Evolutionary conservation across 2,329 filamentous ascomycete species (phyloP).

Genomic region (Graphium sp.): DNA sequence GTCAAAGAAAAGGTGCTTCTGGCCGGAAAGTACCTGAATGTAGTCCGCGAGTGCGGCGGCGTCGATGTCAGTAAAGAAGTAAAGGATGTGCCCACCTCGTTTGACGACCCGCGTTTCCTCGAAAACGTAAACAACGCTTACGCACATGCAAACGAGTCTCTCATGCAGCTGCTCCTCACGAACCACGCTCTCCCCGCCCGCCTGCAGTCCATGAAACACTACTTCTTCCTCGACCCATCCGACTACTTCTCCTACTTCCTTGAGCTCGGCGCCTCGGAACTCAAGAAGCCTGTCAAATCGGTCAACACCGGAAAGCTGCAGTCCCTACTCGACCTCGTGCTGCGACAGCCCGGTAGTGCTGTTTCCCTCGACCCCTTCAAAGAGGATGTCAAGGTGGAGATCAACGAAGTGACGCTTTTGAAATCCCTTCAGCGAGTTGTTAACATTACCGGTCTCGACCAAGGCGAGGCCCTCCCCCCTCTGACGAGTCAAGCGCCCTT

Average conservation of each 20-base stretch:
- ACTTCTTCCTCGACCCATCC: slow-evolving; percentile 95
- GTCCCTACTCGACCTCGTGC: slow-evolving; percentile 83
- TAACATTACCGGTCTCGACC: slow-evolving; percentile 88
- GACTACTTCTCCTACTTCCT: slow-evolving; percentile 98
- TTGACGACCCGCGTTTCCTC: slow-evolving; percentile 80
- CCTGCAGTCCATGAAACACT: slow-evolving; percentile 85
- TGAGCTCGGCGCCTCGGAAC: slow-evolving; percentile 74
- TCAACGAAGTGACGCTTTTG: slow-evolving; percentile 87
- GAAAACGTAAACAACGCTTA: slow-evolving; percentile 95
- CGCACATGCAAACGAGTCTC: slow-evolving; percentile 83
- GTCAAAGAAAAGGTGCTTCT: slow-evolving; percentile 90
- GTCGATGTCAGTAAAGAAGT: slow-evolving; percentile 85
- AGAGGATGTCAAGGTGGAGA: slow-evolving; percentile 92
- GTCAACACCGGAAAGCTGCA: slow-evolving; percentile 92
- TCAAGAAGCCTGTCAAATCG: slow-evolving; percentile 73
- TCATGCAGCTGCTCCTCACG: slow-evolving; percentile 80
- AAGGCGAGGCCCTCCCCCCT: slow-evolving; percentile 66
- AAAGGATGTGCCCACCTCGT: slow-evolving; percentile 74
- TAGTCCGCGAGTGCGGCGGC: slow-evolving; percentile 90
- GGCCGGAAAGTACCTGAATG: slow-evolving; percentile 94
- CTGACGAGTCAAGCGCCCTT: slow-evolving; percentile 28
- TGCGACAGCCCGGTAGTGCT: slow-evolving; percentile 90
- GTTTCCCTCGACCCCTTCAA: slow-evolving; percentile 94
- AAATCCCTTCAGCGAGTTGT: slow-evolving; percentile 93
- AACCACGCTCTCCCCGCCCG: slow-evolving; percentile 81